phyloP scores from a whole-genome alignment of 2,329 filamentous ascomycete species.

The Pyrenophora graminea region DNA sequence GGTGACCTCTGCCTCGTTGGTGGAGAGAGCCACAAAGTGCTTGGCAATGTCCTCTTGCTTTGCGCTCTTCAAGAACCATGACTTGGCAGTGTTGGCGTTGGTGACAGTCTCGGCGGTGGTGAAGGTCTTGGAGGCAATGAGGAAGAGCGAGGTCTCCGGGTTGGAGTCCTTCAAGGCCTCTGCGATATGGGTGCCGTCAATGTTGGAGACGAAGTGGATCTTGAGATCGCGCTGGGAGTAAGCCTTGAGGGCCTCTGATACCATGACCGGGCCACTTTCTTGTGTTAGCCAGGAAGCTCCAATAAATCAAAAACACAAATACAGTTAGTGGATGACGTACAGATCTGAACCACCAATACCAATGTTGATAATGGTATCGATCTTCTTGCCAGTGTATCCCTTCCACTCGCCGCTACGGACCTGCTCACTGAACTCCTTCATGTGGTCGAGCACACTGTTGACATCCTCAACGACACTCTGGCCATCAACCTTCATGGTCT shows the following conservation, averaged over 20 bases:
- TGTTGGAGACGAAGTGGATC: slow-evolving; percentile 98
- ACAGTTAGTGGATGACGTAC: slow-evolving; percentile 61
- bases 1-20: slow-evolving; percentile 91
- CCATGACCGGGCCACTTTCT: slow-evolving; percentile 89
- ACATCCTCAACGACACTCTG: slow-evolving; percentile 94
- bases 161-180: slow-evolving; percentile 88
- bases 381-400: slow-evolving; percentile 95
- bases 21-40: slow-evolving; percentile 97
- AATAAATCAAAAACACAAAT: not conserved
- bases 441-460: slow-evolving; percentile 89
- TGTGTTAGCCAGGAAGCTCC: slow-evolving; percentile 26
- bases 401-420: slow-evolving; percentile 95
- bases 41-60: slow-evolving; percentile 86
- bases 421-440: slow-evolving; percentile 97
- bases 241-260: slow-evolving; percentile 94
- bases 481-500: slow-evolving; percentile 82
- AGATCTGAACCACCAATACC: slow-evolving; percentile 98
- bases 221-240: slow-evolving; percentile 86
- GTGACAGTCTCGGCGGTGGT: slow-evolving; percentile 97
- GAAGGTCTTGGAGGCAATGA: slow-evolving; percentile 98
- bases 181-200: slow-evolving; percentile 96
- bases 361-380: slow-evolving; percentile 95
- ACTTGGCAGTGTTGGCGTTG: slow-evolving; percentile 96
- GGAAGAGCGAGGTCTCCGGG: slow-evolving; percentile 97
- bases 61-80: slow-evolving; percentile 88